These are phyloP conservation scores for Pleurozium schreberi DNA, from an alignment of 225 moss, liverwort and hornwort species.

Conservation along the genomic window DNA sequence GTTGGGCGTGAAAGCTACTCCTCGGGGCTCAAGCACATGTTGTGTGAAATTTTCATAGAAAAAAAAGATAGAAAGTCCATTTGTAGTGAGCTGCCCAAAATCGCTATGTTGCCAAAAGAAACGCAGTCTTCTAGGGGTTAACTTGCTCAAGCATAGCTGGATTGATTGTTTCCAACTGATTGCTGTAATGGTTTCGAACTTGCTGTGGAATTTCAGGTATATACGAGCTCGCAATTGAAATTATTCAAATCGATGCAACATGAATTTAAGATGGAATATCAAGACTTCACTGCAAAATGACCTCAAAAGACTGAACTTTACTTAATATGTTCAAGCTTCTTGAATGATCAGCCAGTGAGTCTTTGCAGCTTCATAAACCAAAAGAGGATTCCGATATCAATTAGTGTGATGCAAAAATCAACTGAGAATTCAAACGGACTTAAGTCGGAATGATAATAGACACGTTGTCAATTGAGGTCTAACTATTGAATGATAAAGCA, in stretches of 20 bases:
- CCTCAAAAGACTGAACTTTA: background rate
- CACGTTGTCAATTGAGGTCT: background rate
- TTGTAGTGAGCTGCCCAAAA: no score
- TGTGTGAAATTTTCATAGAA: no score
- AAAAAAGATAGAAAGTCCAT: no score
- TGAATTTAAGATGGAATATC: background rate
- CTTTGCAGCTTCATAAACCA: background rate
- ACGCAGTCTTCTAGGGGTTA: no score
- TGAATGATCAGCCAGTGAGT: background rate
- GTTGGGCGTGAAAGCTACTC: no score
- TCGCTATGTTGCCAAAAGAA: no score
- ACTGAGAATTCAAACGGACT: background rate
- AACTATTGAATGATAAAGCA: background rate
- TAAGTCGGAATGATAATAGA: background rate
- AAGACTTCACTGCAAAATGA: background rate
- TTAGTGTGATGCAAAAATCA: background rate
- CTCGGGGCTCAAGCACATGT: no score
- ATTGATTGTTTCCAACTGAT: background rate
- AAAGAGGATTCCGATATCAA: background rate
- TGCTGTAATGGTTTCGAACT: background rate
- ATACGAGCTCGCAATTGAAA: background rate
- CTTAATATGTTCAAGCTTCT: background rate
- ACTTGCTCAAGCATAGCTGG: background rate
- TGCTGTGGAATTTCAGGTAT: background rate
- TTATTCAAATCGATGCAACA: background rate